Percentiles rank a stretch among this genome's conserved stretches.
Conservation (phyloP, 495 filamentous ascomycete species). For the Lichenothelia convexa region DNA sequence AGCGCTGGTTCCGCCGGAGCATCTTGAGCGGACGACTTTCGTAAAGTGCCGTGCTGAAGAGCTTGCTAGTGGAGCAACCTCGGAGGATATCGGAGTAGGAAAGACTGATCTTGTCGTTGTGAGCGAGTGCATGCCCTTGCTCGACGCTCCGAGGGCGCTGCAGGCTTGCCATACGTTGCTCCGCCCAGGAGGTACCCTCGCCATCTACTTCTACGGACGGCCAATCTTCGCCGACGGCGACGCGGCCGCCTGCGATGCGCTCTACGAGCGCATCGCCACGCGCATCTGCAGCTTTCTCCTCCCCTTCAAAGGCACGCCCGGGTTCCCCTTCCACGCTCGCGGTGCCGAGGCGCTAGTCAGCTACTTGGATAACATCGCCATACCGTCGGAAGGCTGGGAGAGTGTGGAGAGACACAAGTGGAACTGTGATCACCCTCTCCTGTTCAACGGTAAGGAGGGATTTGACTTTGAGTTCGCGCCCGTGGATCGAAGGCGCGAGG, state of each 20-base stretch:
- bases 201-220: not conserved
- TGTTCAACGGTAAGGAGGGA: conserved; percentile 1
- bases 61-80: no score
- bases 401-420: conserved; percentile 1
- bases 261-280: not conserved
- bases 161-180: not conserved
- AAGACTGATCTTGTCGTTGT: conserved; percentile 1
- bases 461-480: not conserved
- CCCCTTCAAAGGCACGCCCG: conserved; percentile 1
- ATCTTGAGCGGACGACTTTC: no score
- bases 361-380: not conserved
- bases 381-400: conserved; percentile 1
- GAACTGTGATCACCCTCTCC: conserved; percentile 1
- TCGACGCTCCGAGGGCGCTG: not conserved
- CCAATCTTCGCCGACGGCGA: conserved; percentile 1
- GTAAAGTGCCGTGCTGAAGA: no score
- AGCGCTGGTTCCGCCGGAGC: no score
- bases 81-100: not conserved
- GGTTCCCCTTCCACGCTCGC: not conserved
- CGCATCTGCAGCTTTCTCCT: conserved; percentile 1
- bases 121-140: not conserved
- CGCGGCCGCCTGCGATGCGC: not conserved
- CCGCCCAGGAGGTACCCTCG: not conserved
- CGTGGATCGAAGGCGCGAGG: not conserved
- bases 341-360: not conserved